Conservation (phyloP, 2,329 filamentous ascomycete species). For the Diaporthe sp. region DNA sequence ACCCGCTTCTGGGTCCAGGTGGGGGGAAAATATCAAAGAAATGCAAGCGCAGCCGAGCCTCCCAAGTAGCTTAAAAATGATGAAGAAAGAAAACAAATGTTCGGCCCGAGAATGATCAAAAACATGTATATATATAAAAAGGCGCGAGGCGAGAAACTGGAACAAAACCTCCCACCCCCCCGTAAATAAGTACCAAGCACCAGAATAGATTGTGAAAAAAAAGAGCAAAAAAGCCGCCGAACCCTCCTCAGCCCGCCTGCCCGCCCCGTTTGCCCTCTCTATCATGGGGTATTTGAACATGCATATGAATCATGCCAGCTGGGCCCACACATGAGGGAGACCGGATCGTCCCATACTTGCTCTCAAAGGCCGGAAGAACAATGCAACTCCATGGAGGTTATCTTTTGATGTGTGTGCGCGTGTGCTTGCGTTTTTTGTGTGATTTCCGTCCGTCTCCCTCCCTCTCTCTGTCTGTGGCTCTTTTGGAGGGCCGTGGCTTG, state of each 20-base stretch:
- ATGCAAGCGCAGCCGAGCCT: constrained; percentile 19
- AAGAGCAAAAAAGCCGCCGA: constrained; percentile 21
- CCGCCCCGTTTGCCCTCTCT: constrained; percentile 34
- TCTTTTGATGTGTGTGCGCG: constrained; percentile 7
- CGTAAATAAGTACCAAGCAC: not conserved
- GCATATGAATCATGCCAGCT: constrained; percentile 35
- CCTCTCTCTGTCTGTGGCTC: not conserved
- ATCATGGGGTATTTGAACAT: constrained; percentile 40
- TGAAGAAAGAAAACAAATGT: not conserved
- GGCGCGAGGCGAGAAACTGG: not conserved
- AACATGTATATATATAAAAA: constrained; percentile 6
- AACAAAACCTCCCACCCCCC: not conserved
- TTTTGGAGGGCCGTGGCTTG: not conserved
- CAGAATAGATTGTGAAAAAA: constrained; percentile 11
- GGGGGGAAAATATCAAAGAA: not conserved
- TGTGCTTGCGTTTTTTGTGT: constrained; percentile 3
- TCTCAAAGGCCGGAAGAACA: constrained; percentile 17
- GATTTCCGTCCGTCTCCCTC: not conserved
- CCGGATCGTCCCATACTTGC: constrained; percentile 2
- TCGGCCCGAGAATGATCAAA: constrained; percentile 25
- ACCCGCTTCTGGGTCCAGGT: not conserved
- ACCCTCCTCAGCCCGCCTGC: constrained; percentile 18
- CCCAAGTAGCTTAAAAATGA: not conserved
- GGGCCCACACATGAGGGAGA: constrained; percentile 9
- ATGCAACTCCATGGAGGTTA: constrained; percentile 27